Conservation (phyloP, 2,329 filamentous ascomycete genomes). For the Zalaria sp. region DNA sequence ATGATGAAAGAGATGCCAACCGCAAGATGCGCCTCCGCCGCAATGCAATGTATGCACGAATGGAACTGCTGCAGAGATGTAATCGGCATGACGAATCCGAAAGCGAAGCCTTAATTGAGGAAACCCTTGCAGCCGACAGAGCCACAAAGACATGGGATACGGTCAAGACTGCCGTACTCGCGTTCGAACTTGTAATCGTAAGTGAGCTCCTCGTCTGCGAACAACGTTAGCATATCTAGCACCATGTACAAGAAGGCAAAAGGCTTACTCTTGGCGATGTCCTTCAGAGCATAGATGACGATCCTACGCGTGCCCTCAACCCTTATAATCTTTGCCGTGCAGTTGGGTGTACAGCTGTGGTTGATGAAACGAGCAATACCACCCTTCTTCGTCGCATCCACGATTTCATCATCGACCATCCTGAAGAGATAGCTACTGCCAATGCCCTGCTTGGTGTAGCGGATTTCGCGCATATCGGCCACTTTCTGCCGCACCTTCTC, state of each 20-base stretch:
- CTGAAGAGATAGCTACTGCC: slow-evolving; percentile 96
- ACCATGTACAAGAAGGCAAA: too few species aligned
- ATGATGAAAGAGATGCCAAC: too few species aligned
- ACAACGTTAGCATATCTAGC: slow-evolving; percentile 14
- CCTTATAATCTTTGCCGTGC: slow-evolving; percentile 98
- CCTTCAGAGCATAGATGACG: slow-evolving; percentile 93
- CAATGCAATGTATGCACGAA: too few species aligned
- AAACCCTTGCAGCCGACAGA: slow-evolving; percentile 96
- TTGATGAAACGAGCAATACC: slow-evolving; percentile 98
- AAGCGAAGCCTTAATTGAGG: slow-evolving; percentile 58
- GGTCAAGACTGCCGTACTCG: slow-evolving; percentile 85
- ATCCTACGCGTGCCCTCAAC: slow-evolving; percentile 96
- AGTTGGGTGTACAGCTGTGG: slow-evolving; percentile 95
- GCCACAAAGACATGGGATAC: slow-evolving; percentile 93
- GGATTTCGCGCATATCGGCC: slow-evolving; percentile 84
- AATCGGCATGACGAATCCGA: too few species aligned
- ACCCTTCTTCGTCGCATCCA: slow-evolving; percentile 96
- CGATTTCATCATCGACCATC: slow-evolving; percentile 93
- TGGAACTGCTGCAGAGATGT: too few species aligned
- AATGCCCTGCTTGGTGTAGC: slow-evolving; percentile 90
- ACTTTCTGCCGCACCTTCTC: slow-evolving; percentile 96
- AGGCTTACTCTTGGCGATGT: slow-evolving; percentile 79
- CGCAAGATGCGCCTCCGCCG: too few species aligned
- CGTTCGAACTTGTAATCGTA: slow-evolving; percentile 99
- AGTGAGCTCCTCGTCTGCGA: slow-evolving; percentile 86